Base-by-base conservation (phyloP, 306 rosid genomes). In the Prunus persica region DNA sequence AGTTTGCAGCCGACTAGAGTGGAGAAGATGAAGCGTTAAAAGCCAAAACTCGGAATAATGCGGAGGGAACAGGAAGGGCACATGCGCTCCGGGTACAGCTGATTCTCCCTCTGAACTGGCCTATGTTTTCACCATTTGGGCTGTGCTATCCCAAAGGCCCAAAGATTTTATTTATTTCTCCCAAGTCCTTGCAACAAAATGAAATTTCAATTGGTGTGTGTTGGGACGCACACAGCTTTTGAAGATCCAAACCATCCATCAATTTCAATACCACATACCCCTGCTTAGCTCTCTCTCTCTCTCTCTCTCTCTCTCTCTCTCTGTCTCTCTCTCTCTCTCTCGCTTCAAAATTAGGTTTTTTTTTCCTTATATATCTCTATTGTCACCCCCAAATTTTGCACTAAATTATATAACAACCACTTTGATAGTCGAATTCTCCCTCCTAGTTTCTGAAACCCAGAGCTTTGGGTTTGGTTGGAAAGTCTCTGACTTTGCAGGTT, bases 211-310 rank as follows among this genome's bases (percentile, higher is more conserved):
- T 43, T 25, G 41, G 69, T 41, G 57, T 11, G 60, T 68, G 61
- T 64, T 72, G 78, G 60, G 70, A 73, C 82, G 50, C 58, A 60
- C 82, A 56, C 30, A 75, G 79, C 82, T 62, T 68, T 68, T 28
- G 74, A 76, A 72, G 84, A 84, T 80, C 87, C 84, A 83, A 72
- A 58, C 8, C 77, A 56, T 71, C 65, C 51, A 22, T 28, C 30
- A 28, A 28, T 28, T 28, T 8, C 80, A 75, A 60, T 54, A 73
- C 66, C 76, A 47, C 66, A 64, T 71, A 20, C 78, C 30, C 58
- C 73, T 16, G 64, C 60, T 72, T 68, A 6, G 69, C 30, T 52
- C 24, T 60, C 24, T 22, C 24, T 22, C 24, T 24, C 19, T 55
- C 19, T 58, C 24, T 60, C 71, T 6, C 56, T 67, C 61, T 50